These are phyloP conservation scores for Amanita exitialis DNA, from an alignment of 768 basidiomycete species.

Conservation along the genomic window DNA sequence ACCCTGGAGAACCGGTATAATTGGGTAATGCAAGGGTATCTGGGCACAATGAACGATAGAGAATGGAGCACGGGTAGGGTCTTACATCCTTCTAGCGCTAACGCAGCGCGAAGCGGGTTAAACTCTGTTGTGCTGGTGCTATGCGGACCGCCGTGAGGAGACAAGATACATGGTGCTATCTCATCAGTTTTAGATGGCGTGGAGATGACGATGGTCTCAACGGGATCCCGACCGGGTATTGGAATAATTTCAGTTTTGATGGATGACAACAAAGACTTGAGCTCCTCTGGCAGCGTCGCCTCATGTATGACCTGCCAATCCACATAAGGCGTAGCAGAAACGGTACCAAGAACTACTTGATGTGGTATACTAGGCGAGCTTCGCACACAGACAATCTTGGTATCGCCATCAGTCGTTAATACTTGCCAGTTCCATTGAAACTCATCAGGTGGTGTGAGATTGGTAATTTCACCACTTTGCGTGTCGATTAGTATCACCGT, in stretches of 20 bases:
- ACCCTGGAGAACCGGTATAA: no score
- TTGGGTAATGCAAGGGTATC: constrained; percentile 45
- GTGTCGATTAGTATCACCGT: constrained; percentile 36
- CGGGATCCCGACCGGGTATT: no score
- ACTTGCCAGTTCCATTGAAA: constrained; percentile 34
- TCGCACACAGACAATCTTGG: constrained; percentile 34
- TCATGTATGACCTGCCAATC: neutral
- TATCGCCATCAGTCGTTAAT: constrained; percentile 34
- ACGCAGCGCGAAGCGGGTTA: constrained; percentile 27
- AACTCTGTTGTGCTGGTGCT: constrained; percentile 37
- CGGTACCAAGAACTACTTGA: constrained; percentile 36
- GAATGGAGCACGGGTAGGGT: constrained; percentile 1
- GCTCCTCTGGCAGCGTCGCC: constrained; percentile 21
- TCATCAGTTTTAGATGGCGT: no score
- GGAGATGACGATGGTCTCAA: no score
- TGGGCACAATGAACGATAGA: neutral
- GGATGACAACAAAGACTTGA: constrained; percentile 22
- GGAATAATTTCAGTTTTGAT: constrained; percentile 14
- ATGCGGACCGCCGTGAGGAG: constrained; percentile 61
- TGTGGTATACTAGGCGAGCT: constrained; percentile 38
- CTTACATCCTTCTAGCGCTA: constrained; percentile 56
- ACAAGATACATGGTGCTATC: constrained; percentile 28
- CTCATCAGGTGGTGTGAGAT: constrained; percentile 17
- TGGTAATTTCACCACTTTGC: constrained; percentile 26
- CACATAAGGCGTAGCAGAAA: neutral